Conservation (phyloP, 2,329 filamentous ascomycete species). For the Botrytis elliptica region DNA sequence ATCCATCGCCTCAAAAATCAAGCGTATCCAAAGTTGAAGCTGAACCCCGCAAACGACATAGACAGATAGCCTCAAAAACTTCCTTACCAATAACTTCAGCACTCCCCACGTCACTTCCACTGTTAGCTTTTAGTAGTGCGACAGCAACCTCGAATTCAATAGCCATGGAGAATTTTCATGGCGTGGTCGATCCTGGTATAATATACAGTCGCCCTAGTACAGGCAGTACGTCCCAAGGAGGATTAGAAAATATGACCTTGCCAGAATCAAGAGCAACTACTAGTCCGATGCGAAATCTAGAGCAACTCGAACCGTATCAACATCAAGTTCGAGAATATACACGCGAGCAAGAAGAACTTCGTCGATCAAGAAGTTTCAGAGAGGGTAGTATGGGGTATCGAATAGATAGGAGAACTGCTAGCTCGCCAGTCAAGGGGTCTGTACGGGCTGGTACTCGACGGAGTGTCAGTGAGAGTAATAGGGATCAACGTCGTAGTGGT, state of each 20-base stretch:
- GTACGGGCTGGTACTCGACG: constrained; percentile 33
- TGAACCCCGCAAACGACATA: constrained; percentile 43
- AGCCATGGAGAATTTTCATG: constrained; percentile 46
- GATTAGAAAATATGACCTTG: constrained; percentile 32
- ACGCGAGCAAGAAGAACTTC: constrained; percentile 37
- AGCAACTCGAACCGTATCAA: constrained; percentile 37
- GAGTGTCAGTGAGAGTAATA: constrained; percentile 36
- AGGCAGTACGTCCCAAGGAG: constrained; percentile 26
- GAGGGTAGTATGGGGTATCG: constrained; percentile 29
- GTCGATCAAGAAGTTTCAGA: constrained; percentile 31
- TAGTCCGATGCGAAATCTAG: constrained; percentile 29
- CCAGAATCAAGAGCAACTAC: constrained; percentile 34
- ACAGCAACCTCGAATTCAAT: constrained; percentile 51
- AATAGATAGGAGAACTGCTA: constrained; percentile 34
- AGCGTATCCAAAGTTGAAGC: constrained; percentile 17
- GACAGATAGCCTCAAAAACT: constrained; percentile 48
- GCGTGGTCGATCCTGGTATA: constrained; percentile 59
- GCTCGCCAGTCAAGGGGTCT: constrained; percentile 37
- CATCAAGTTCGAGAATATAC: constrained; percentile 38
- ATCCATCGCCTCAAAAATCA: constrained; percentile 26
- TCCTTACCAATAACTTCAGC: constrained; percentile 26
- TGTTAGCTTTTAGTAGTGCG: constrained; percentile 43
- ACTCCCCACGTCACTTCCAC: constrained; percentile 46
- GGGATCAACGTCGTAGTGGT: constrained; percentile 32
- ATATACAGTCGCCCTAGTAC: constrained; percentile 49